Conservation (phyloP, 768 basidiomycete species). For the Trametes cinnabarina region DNA sequence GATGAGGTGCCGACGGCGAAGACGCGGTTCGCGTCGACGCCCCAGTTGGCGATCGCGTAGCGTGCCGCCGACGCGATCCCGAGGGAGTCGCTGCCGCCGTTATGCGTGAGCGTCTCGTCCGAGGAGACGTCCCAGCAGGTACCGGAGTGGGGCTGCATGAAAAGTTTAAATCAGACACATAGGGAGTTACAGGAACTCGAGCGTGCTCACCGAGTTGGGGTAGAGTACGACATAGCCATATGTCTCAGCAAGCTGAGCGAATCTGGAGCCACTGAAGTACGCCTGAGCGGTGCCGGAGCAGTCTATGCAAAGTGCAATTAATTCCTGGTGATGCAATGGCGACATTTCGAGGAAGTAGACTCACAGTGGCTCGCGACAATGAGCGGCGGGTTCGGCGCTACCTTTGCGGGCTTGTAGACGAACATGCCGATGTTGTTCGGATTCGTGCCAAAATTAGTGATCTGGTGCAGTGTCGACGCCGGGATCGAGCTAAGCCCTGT, state of each 20-base stretch:
- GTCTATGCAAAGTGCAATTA: conserved; percentile 15
- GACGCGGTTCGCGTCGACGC: conserved; percentile 44
- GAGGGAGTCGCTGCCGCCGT: conserved; percentile 53
- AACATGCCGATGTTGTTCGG: conserved; percentile 52
- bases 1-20: conserved; percentile 52
- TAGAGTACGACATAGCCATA: conserved; percentile 52
- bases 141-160: conserved; percentile 15
- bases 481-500: conserved; percentile 16
- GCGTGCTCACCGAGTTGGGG: conserved; percentile 22
- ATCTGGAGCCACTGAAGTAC: conserved; percentile 49
- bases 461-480: conserved; percentile 29
- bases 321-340: too few relatives aligned
- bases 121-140: conserved; percentile 54
- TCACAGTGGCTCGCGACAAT: conserved; percentile 44
- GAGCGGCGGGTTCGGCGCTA: conserved; percentile 37
- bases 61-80: conserved; percentile 47
- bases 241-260: conserved; percentile 48
- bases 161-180: background rate
- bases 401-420: conserved; percentile 32
- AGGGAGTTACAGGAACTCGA: background rate
- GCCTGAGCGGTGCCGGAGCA: conserved; percentile 52
- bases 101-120: conserved; percentile 50
- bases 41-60: conserved; percentile 48
- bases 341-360: background rate
- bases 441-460: conserved; percentile 50